Evolutionary conservation across 2,329 filamentous ascomycete genomes (phyloP), one percentile per base, ranked within the genome.

Genomic region (Cephalotrichum gorgonifer): DNA sequence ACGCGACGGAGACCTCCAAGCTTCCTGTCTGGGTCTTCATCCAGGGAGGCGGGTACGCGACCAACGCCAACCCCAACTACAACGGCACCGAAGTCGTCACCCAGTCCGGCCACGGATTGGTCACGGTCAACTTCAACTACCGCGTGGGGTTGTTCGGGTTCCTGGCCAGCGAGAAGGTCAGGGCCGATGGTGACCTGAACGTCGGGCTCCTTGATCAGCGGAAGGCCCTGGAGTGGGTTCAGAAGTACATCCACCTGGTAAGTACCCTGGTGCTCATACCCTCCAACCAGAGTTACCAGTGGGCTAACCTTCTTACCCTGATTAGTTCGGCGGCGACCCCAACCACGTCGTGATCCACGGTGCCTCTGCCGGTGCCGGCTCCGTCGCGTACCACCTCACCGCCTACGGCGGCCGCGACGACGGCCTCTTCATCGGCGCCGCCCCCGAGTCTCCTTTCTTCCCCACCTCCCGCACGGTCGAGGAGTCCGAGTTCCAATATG

Each of bases 121-220:
- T 33, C 12, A 33, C n/a, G 5, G 30, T 33, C 30, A 33, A 33
- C 30, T 75, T 87, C 64, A 89, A 88, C 64, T 89, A 90, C 60
- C 80, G 86, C 5, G 83, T 90, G 11, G 85, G 85, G 0, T 74
- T 78, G 0, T 88, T 81, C 55, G 86, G 86, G 0, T 90, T 89
- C 59, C 70, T 90, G 12, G 76, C 78, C 2, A 71, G 79, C 49
- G 23, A 38, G 17, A 31, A 38, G 30, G 28, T 46, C 14, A 65
- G 74, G 15, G 74, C 83, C 55, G 57, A 54, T 54, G 74, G 77
- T 3, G 76, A 73, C 50, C 59, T 81, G 31, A 89, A 89, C 61
- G 81, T 81, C 55, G 86, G 86, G 2, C 67, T 89, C 1, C 75
- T 76, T 30, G 85, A 89, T 60, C 84, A 88, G 62, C 69, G 81